These are phyloP conservation scores for Carallia brachiata DNA, from an alignment of 345 rosid species.

Conservation along the genomic window DNA sequence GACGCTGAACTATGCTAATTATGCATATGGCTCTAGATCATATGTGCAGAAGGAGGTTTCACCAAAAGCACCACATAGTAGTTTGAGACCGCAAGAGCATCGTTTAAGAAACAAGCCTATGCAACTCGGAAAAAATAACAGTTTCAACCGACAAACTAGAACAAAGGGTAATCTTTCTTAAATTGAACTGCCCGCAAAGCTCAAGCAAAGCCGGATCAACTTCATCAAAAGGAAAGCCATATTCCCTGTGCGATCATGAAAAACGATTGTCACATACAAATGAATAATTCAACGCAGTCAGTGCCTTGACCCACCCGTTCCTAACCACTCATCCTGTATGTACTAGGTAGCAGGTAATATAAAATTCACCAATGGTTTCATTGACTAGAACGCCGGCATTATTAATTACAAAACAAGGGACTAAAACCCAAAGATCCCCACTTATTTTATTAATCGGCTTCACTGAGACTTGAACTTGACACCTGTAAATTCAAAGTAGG, in stretches of 20 bases:
- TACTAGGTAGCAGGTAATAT: constrained; percentile 1
- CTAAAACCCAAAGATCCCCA: neutral
- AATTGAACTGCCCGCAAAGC: neutral
- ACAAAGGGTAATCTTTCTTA: neutral
- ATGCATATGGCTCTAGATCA: neutral
- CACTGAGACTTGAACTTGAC: neutral
- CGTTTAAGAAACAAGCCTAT: too few relatives aligned
- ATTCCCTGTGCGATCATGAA: neutral
- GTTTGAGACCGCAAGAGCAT: too few relatives aligned
- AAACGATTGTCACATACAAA: neutral
- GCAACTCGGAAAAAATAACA: neutral
- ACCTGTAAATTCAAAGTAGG: too few relatives aligned
- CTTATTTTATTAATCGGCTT: neutral
- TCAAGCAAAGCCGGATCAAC: neutral
- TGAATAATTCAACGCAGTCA: neutral
- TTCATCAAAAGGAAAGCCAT: neutral
- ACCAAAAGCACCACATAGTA: too few relatives aligned
- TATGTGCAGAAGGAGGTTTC: too few relatives aligned
- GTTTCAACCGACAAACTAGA: neutral
- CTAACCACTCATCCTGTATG: neutral
- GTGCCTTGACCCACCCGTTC: neutral
- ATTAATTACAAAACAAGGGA: neutral
- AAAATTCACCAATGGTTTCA: constrained; percentile 3
- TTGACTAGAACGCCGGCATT: constrained; percentile 6
- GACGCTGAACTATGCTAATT: neutral